Conservation (phyloP, 192 early-diverging fungal genomes). For the Entomortierella lignicola region DNA sequence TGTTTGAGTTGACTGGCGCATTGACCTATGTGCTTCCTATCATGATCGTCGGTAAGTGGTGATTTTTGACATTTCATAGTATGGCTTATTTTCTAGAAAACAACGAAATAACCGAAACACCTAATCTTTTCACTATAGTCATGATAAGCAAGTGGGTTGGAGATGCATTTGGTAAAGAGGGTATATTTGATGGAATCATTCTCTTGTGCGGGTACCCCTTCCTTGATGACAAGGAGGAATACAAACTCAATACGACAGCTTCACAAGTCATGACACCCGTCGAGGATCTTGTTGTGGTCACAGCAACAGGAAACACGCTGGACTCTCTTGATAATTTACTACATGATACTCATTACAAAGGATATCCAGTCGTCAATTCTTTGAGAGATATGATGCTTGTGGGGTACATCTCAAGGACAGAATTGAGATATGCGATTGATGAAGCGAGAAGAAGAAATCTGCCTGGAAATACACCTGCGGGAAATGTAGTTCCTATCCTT, state of each 20-base stretch:
- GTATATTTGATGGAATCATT: slow-evolving; percentile 68
- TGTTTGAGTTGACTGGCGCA: slow-evolving; percentile 99
- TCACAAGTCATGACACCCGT: slow-evolving; percentile 72
- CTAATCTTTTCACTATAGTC: slow-evolving; percentile 49
- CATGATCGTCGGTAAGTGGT: slow-evolving; percentile 82
- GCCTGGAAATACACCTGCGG: slow-evolving; percentile 47
- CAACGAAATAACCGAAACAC: too few relatives aligned
- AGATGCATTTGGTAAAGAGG: slow-evolving; percentile 79
- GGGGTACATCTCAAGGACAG: slow-evolving; percentile 77
- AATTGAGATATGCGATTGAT: slow-evolving; percentile 63
- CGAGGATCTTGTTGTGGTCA: slow-evolving; percentile 69
- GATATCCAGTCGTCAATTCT: slow-evolving; percentile 78
- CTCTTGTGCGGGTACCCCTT: slow-evolving; percentile 75
- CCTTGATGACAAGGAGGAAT: slow-evolving; percentile 71
- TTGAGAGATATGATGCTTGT: slow-evolving; percentile 67
- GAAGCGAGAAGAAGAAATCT: slow-evolving; percentile 33
- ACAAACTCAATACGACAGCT: slow-evolving; percentile 60
- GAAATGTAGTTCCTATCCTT: slow-evolving; percentile 47
- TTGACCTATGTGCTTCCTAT: slow-evolving; percentile 95
- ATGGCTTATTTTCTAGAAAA: background rate
- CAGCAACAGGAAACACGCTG: slow-evolving; percentile 56
- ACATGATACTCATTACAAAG: slow-evolving; percentile 70
- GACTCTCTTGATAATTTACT: slow-evolving; percentile 58
- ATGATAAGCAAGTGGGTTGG: slow-evolving; percentile 84
- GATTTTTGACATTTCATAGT: too few relatives aligned